Evolutionary conservation across 257 asterid genomes (phyloP), one percentile per base, ranked within the genome.

Genomic region (Ligustrum vulgare): DNA sequence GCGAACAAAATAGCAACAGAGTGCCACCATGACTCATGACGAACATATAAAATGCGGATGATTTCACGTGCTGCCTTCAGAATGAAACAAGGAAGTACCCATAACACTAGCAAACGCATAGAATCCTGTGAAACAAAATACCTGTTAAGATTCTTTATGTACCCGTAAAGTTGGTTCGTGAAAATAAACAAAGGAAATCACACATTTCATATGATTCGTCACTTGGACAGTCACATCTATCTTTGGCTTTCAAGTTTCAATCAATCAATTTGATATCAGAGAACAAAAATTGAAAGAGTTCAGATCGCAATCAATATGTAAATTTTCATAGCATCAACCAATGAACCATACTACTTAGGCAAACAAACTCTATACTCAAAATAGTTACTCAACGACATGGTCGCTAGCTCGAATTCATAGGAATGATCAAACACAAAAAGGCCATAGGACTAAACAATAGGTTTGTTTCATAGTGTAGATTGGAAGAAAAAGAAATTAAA

Each of bases 31-130:
- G 94, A 82, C 81, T 84, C 89, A 8, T 83, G 93, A 71, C 75
- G 94, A 66, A 89, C 91, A 32, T 82, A 89, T 75, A 86, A 67
- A 16, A 86, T 72, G 47, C 94, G 88, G 66, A 88, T 73, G 78
- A 91, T 80, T 86, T 93, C 97, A 23, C 97, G 94, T 18, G 75
- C 84, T 67, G 84, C 73, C 81, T 93, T 93, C 74, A 93, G 47
- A 58, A 89, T 83, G 82, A 85, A 79, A 74, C 98, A 88, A 0
- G 91, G 88, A 66, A 91, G n/a, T 77, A 88, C 81, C 96, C 91
- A 91, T 62, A 87, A 35, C 49, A 85, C 81, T 51, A 93, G 78
- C 67, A 88, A 73, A 58, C 94, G 93, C 12, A 81, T 23, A 6
- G 96, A 93, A 31, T 80, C 91, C 98, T 93, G 93, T 83, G 80